phyloP scores from a whole-genome alignment of 495 filamentous ascomycete species.

The Penicillium bovifimosum region DNA sequence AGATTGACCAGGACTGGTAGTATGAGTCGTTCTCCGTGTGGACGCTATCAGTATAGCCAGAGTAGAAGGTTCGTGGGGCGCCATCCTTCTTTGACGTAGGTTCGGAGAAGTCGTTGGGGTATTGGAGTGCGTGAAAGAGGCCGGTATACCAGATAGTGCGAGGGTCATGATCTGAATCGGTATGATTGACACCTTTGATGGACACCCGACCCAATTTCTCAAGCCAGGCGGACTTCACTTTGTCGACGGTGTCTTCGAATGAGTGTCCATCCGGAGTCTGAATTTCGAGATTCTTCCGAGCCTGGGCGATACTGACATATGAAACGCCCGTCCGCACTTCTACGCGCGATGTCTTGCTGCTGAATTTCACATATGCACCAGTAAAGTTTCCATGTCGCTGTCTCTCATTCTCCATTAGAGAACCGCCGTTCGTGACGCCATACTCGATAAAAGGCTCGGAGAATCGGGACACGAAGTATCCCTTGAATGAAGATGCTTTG shows the following conservation, averaged over 20 bases:
- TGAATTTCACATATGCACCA: constrained; percentile 23
- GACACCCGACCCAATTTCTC: constrained; percentile 23
- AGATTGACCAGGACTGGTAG: constrained; percentile 30
- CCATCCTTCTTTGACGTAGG: constrained; percentile 8
- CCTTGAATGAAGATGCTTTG: constrained; percentile 20
- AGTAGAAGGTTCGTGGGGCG: constrained; percentile 14
- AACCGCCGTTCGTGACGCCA: constrained; percentile 16
- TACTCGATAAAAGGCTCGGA: constrained; percentile 15
- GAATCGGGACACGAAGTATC: constrained; percentile 25
- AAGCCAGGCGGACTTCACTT: constrained; percentile 22
- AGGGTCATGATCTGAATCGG: constrained; percentile 18
- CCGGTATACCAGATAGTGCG: constrained; percentile 23
- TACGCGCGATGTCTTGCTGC: constrained; percentile 4
- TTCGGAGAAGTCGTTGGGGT: constrained; percentile 27
- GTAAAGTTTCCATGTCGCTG: constrained; percentile 19
- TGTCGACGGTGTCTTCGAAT: constrained; percentile 16
- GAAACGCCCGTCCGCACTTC: constrained; percentile 26
- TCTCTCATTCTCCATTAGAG: background rate
- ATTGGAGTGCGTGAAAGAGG: constrained; percentile 24
- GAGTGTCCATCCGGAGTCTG: constrained; percentile 12
- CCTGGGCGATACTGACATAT: constrained; percentile 25
- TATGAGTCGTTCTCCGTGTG: constrained; percentile 21
- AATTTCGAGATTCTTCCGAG: constrained; percentile 20
- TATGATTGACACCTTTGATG: constrained; percentile 20
- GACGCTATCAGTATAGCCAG: constrained; percentile 23